Base-by-base conservation (phyloP, 208 protist genomes). In the Sergeia podlipaevii region DNA sequence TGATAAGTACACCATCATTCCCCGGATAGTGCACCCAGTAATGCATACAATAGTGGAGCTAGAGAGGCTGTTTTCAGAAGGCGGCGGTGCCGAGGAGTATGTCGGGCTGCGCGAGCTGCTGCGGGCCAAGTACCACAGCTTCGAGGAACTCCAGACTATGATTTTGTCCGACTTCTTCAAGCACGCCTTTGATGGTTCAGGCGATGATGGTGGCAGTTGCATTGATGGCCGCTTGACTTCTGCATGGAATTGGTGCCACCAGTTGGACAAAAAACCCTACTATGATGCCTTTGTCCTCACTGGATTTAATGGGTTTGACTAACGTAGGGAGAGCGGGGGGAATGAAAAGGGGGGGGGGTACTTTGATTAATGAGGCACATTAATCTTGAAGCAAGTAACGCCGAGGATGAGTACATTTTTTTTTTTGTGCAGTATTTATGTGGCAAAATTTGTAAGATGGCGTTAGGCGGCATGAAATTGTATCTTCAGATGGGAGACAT, bases 1-100 rank as follows among this genome's bases (percentile, higher is more conserved):
- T 54, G 97, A 99, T 56, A 99, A 99, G 65, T 99, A 99, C 76
- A 98, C 96, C 17, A 90, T 97, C 33, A 89, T 97, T 20, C 88
- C 95, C 3, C 80, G 89, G 33, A 95, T 98, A 28, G 76, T 98
- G 5, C 82, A 89, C 39, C 96, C 96, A 3, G 88, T 99, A 23
- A 75, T 97, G 17, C 80, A 92, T 29, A 80, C 71, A 0, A 65
- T 98, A 3, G 45, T 78, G 11, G 57, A 54, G 2, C 70, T 95
- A 44, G 55, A 77, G 24, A 64, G 74, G 45, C 72, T 97, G 23
- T 92, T 85, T 36, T 60, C 75, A 7, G 72, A 69, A 39, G 28
- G 21, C 24, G 11, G 27, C 28, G 47, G 18, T 4, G 36, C 37
- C 2, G 54, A 67, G 24, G 65, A 53, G 46, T 88, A 95, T 60